These are phyloP conservation scores for Verticillium tricorpus DNA, from an alignment of 2,329 filamentous ascomycete species.

Conservation along the genomic window DNA sequence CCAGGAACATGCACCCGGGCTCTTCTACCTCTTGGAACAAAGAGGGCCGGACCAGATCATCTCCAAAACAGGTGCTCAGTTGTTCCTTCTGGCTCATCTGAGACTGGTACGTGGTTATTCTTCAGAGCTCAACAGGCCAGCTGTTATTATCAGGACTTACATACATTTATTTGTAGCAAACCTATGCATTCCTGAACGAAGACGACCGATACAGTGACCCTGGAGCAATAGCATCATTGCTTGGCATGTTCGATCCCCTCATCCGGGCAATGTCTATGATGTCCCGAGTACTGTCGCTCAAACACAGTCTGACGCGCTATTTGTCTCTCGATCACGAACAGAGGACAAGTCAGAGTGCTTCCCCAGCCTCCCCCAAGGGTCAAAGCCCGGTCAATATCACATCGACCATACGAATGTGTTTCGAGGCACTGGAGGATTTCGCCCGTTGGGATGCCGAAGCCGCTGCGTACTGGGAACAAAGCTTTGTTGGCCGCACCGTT, in stretches of 20 bases:
- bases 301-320: conserved; percentile 4
- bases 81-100: conserved; percentile 23
- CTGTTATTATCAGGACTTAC: background rate
- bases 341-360: background rate
- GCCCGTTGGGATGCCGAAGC: conserved; percentile 24
- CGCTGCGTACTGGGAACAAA: conserved; percentile 23
- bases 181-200: conserved; percentile 25
- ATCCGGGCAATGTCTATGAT: conserved; percentile 24
- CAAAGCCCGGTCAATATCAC: too few relatives aligned
- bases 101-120: conserved; percentile 19
- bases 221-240: conserved; percentile 20
- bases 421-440: conserved; percentile 24
- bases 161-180: conserved; percentile 17
- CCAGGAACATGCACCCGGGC: conserved; percentile 24
- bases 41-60: conserved; percentile 24
- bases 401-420: conserved; percentile 15
- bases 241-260: conserved; percentile 24
- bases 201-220: conserved; percentile 25
- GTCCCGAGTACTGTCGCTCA: conserved; percentile 19
- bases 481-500: conserved; percentile 20
- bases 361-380: too few relatives aligned
- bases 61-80: conserved; percentile 22
- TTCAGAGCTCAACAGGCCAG: background rate
- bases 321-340: background rate
- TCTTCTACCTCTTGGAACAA: conserved; percentile 27